These are phyloP conservation scores for Bisporella sp. DNA, from an alignment of 2,329 filamentous ascomycete genomes.

Conservation along the genomic window DNA sequence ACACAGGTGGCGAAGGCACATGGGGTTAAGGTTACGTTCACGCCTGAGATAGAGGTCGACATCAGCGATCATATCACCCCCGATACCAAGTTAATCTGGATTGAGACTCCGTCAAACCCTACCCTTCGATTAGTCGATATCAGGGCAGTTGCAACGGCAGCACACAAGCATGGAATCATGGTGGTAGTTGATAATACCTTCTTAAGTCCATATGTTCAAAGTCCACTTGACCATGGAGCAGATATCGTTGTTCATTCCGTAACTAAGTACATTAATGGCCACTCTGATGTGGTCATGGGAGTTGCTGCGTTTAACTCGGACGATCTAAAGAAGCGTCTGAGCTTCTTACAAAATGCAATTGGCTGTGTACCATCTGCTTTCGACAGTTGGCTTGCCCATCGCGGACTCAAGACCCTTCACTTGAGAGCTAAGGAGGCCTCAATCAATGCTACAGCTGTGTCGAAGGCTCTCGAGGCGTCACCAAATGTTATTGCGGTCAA, in stretches of 20 bases:
- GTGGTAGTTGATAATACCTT: slow-evolving; percentile 99
- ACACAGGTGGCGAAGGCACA: slow-evolving; percentile 95
- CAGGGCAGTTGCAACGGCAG: slow-evolving; percentile 70
- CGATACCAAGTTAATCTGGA: slow-evolving; percentile 94
- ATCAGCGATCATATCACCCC: slow-evolving; percentile 77
- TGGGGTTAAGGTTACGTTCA: slow-evolving; percentile 91
- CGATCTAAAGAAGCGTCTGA: slow-evolving; percentile 66
- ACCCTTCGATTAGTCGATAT: slow-evolving; percentile 93
- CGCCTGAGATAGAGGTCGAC: slow-evolving; percentile 84
- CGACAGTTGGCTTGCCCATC: slow-evolving; percentile 96
- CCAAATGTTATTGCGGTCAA: slow-evolving; percentile 84
- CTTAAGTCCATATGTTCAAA: slow-evolving; percentile 92
- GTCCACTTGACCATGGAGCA: slow-evolving; percentile 88
- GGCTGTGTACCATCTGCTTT: slow-evolving; percentile 92
- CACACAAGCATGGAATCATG: slow-evolving; percentile 80
- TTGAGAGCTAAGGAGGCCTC: slow-evolving; percentile 81
- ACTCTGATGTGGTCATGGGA: slow-evolving; percentile 96
- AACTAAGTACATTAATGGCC: slow-evolving; percentile 98
- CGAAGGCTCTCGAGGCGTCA: slow-evolving; percentile 68
- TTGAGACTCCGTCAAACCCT: slow-evolving; percentile 91
- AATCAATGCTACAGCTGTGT: slow-evolving; percentile 72
- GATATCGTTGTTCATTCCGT: slow-evolving; percentile 80
- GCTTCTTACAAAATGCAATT: slow-evolving; percentile 95
- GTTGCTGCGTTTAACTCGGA: slow-evolving; percentile 91
- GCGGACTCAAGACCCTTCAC: slow-evolving; percentile 94